These are phyloP conservation scores for Apiotrichum laibachii DNA, from an alignment of 1,284 basidiomycete genomes.

Conservation along the genomic window DNA sequence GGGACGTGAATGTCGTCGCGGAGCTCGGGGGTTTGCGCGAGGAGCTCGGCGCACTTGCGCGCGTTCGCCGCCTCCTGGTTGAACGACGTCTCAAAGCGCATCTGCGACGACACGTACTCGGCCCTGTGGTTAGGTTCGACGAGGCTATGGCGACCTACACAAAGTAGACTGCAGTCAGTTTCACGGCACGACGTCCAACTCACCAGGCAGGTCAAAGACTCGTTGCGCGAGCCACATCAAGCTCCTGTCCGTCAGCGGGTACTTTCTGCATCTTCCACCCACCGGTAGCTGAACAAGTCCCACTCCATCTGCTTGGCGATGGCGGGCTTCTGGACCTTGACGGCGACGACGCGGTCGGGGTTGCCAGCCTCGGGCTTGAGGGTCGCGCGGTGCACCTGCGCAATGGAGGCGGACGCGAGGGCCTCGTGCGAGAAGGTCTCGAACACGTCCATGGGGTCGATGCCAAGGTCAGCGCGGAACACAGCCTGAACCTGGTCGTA, in stretches of 20 bases:
- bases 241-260: constrained; percentile 22
- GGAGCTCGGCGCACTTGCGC: constrained; percentile 42
- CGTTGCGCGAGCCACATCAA: constrained; percentile 48
- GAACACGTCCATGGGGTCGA: constrained; percentile 69
- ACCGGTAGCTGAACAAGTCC: constrained; percentile 60
- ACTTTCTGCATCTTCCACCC: constrained; percentile 5
- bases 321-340: constrained; percentile 87
- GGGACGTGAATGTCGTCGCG: constrained; percentile 73
- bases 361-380: constrained; percentile 49
- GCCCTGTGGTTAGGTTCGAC: constrained; percentile 23
- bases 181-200: constrained; percentile 12
- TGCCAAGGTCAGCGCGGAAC: constrained; percentile 66
- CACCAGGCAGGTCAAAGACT: constrained; percentile 50
- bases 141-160: constrained; percentile 29
- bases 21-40: constrained; percentile 59
- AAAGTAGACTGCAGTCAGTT: constrained; percentile 43
- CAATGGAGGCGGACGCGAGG: constrained; percentile 80
- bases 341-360: constrained; percentile 61
- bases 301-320: constrained; percentile 79
- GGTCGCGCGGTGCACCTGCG: constrained; percentile 79
- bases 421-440: constrained; percentile 69
- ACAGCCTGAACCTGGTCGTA: constrained; percentile 66
- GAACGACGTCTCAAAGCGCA: constrained; percentile 78
- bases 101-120: constrained; percentile 77
- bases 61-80: constrained; percentile 59